These are phyloP conservation scores for Nicotiana paniculata DNA, from an alignment of 257 asterid genomes.

Conservation along the genomic window DNA sequence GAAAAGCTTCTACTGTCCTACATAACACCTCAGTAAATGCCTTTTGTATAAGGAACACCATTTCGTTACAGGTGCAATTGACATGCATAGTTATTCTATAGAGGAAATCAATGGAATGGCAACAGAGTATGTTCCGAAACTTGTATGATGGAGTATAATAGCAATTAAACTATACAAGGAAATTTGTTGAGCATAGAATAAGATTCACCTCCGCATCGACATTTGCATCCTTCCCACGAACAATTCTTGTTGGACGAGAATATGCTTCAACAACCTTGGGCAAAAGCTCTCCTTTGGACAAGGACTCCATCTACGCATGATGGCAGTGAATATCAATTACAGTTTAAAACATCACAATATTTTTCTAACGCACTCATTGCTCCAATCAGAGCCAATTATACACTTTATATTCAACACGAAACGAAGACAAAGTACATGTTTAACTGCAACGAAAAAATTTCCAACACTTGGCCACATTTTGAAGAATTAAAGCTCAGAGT, in stretches of 20 bases:
- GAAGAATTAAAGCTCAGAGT: neutral
- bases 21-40: neutral
- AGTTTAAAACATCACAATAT: slow-evolving; percentile 1
- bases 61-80: neutral
- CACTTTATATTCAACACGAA: neutral
- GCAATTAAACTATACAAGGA: neutral
- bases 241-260: slow-evolving; percentile 97
- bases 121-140: neutral
- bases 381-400: neutral
- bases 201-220: slow-evolving; percentile 53
- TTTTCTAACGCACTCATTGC: neutral
- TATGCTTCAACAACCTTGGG: slow-evolving; percentile 85
- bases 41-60: neutral
- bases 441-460: neutral
- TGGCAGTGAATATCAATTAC: neutral
- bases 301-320: slow-evolving; percentile 58
- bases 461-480: neutral
- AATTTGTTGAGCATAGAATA: neutral
- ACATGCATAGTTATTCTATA: neutral
- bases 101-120: neutral
- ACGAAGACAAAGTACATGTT: neutral
- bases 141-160: neutral
- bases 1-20: neutral
- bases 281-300: slow-evolving; percentile 60
- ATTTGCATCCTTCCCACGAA: slow-evolving; percentile 72